phyloP scores from a whole-genome alignment of 2,329 filamentous ascomycete genomes.

The Lizonia empirigonia region DNA sequence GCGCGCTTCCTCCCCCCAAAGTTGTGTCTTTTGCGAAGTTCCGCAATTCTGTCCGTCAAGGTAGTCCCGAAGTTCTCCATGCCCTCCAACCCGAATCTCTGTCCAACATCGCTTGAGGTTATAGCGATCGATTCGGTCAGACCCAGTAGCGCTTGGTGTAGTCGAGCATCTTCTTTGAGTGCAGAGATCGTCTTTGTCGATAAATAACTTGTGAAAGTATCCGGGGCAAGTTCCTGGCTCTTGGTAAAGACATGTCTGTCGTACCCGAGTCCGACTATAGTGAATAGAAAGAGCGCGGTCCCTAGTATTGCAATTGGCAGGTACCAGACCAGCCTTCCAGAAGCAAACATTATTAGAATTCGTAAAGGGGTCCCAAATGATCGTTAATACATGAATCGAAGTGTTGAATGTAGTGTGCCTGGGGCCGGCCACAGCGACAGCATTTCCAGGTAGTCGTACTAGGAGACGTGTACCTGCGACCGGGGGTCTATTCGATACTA shows the following conservation, averaged over 20 bases:
- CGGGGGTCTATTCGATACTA: slow-evolving; percentile 10
- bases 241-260: slow-evolving; percentile 12
- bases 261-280: slow-evolving; percentile 23
- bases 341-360: slow-evolving; percentile 35
- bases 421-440: slow-evolving; percentile 20
- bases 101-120: slow-evolving; percentile 28
- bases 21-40: slow-evolving; percentile 14
- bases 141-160: slow-evolving; percentile 30
- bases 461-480: slow-evolving; percentile 2
- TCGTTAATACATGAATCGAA: slow-evolving; percentile 16
- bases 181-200: slow-evolving; percentile 32
- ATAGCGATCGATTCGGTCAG: slow-evolving; percentile 31
- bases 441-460: slow-evolving; percentile 1
- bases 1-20: slow-evolving; percentile 9
- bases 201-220: slow-evolving; percentile 21
- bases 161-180: slow-evolving; percentile 28
- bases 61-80: slow-evolving; percentile 26
- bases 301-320: slow-evolving; percentile 24
- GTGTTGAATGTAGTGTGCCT: not conserved
- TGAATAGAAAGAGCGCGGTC: slow-evolving; percentile 25
- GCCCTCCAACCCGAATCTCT: slow-evolving; percentile 14
- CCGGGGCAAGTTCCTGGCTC: slow-evolving; percentile 1
- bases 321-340: slow-evolving; percentile 33
- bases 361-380: slow-evolving; percentile 17
- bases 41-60: slow-evolving; percentile 23